Evolutionary conservation across 177 flowering plant species (phyloP).

Genomic region (Vitis hybrid): DNA sequence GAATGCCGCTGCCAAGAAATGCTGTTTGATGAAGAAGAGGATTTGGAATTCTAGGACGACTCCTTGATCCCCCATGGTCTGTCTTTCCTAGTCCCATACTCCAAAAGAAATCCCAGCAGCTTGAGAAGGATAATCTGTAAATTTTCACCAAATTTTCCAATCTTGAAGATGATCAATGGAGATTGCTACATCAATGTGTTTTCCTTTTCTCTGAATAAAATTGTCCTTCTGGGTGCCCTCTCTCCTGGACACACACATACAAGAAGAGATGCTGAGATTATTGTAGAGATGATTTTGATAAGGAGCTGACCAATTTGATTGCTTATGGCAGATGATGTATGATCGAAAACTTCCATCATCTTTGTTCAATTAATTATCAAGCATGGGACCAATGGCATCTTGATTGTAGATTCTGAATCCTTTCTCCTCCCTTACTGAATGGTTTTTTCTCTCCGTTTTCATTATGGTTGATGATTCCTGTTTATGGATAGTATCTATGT

Average conservation of each 20-base stretch:
- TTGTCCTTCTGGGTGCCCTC: slow-evolving; percentile 6
- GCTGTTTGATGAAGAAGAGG: slow-evolving; percentile 26
- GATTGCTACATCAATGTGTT: background rate
- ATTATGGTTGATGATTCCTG: too few relatives aligned
- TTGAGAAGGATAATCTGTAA: background rate
- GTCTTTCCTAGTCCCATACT: background rate
- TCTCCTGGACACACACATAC: slow-evolving; percentile 16
- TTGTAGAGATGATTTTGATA: slow-evolving; percentile 10
- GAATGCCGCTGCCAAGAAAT: slow-evolving; percentile 44
- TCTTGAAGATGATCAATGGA: background rate
- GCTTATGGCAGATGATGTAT: slow-evolving; percentile 8
- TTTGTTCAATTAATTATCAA: background rate
- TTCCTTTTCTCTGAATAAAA: background rate
- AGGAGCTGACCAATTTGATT: slow-evolving; percentile 3
- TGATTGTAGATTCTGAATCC: background rate
- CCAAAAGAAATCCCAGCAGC: background rate
- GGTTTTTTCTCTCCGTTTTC: too few relatives aligned
- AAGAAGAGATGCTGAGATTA: slow-evolving; percentile 14
- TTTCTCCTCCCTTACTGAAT: background rate
- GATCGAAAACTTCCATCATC: background rate
- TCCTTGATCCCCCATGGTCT: background rate
- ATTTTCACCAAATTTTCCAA: background rate
- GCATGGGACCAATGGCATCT: slow-evolving; percentile 1
- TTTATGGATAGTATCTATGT: too few relatives aligned
- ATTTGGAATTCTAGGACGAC: slow-evolving; percentile 7